Conservation (phyloP, 768 basidiomycete species). For the Tulasnella sp. region DNA sequence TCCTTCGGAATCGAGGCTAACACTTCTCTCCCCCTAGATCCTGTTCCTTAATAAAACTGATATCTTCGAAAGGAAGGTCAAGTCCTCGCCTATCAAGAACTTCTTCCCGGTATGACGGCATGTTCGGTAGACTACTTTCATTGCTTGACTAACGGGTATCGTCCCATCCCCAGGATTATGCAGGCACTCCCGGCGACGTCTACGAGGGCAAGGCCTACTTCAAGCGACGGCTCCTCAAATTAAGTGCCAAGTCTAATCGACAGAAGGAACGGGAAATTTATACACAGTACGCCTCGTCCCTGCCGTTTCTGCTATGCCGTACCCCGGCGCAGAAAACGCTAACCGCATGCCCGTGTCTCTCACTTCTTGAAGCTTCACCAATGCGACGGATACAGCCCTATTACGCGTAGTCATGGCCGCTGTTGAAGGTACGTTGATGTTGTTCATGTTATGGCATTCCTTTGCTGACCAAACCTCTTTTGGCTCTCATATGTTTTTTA, state of each 20-base stretch:
- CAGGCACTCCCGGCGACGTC: conserved; percentile 65
- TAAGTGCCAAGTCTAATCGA: conserved; percentile 79
- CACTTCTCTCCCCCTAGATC: conserved; percentile 45
- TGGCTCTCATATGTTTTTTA: conserved; percentile 25
- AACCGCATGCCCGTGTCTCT: conserved; percentile 16
- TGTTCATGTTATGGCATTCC: neutral
- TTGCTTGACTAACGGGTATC: neutral
- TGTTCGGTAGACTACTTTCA: neutral
- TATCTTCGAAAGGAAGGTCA: conserved; percentile 78
- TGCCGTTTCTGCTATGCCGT: neutral
- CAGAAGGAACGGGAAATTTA: conserved; percentile 87
- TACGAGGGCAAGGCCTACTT: conserved; percentile 83
- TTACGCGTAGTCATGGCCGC: conserved; percentile 90
- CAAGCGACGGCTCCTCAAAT: conserved; percentile 69
- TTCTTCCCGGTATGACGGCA: conserved; percentile 68
- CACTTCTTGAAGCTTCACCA: conserved; percentile 57
- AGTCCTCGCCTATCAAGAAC: conserved; percentile 72
- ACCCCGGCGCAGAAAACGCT: neutral
- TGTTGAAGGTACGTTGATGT: conserved; percentile 66
- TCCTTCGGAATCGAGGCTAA: neutral
- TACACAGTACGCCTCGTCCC: conserved; percentile 58
- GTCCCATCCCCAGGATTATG: conserved; percentile 54
- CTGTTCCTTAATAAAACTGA: conserved; percentile 95
- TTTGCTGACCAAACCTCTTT: conserved; percentile 14
- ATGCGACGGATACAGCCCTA: conserved; percentile 83